Percentiles rank a stretch among this genome's conserved stretches.
These are phyloP conservation scores for Trichoderma guizhouense DNA, from an alignment of 2,329 filamentous ascomycete species.

Conservation along the genomic window DNA sequence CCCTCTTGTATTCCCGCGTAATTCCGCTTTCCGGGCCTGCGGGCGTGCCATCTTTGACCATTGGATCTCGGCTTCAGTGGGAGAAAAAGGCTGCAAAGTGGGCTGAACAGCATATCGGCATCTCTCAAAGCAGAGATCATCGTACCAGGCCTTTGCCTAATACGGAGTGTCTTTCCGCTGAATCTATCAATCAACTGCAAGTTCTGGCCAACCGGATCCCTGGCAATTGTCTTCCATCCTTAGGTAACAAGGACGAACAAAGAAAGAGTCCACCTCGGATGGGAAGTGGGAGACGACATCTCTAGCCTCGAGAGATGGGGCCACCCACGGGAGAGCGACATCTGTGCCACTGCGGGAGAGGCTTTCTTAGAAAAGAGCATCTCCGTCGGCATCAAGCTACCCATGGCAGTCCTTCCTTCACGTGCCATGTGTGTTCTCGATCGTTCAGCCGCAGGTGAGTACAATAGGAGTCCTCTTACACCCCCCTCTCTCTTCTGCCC, in stretches of 20 bases:
- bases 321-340: slow-evolving; percentile 27
- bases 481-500: not conserved
- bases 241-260: not conserved
- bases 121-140: not conserved
- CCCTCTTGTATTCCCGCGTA: not conserved
- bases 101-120: not conserved
- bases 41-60: not conserved
- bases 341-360: slow-evolving; percentile 39
- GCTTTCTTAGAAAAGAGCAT: slow-evolving; percentile 41
- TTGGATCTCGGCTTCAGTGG: slow-evolving; percentile 6
- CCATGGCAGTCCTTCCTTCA: slow-evolving; percentile 34
- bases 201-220: not conserved
- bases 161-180: not conserved
- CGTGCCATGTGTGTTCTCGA: slow-evolving; percentile 36
- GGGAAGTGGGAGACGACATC: slow-evolving; percentile 11
- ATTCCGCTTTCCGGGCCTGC: not conserved
- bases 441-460: slow-evolving; percentile 40
- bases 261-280: slow-evolving; percentile 6
- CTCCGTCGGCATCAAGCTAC: slow-evolving; percentile 39
- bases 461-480: not conserved
- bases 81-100: not conserved
- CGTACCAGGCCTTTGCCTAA: not conserved
- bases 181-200: not conserved
- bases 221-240: not conserved
- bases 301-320: slow-evolving; percentile 2